phyloP scores from a whole-genome alignment of 371 early-diverging fungal species.

The Dentiscutata heterogama region DNA sequence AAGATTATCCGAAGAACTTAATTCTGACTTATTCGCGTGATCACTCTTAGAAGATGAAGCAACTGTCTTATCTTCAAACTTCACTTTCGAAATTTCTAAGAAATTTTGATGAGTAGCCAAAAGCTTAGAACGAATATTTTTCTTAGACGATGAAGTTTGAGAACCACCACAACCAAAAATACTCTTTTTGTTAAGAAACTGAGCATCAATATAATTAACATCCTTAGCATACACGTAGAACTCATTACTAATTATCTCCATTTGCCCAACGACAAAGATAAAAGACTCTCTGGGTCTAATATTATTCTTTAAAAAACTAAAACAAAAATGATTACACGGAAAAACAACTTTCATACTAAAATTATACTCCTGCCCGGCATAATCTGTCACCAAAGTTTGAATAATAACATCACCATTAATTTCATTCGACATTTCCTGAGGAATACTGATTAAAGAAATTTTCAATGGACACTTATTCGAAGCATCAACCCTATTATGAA shows the following conservation, averaged over 20 bases:
- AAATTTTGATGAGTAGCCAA: no score
- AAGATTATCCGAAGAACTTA: no score
- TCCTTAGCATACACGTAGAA: not conserved
- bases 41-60: no score
- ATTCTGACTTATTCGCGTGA: no score
- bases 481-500: no score
- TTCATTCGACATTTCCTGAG: not conserved
- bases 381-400: not conserved
- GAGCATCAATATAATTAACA: not conserved
- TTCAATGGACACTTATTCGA: not conserved
- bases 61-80: no score
- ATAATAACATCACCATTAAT: not conserved
- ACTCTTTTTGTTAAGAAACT: not conserved
- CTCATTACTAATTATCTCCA: slow-evolving; percentile 5
- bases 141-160: no score
- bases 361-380: slow-evolving; percentile 3
- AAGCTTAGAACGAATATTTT: no score
- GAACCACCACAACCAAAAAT: no score
- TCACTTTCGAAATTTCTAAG: no score
- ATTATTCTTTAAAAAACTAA: not conserved
- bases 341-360: slow-evolving; percentile 5
- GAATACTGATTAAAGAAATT: not conserved
- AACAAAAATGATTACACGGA: not conserved
- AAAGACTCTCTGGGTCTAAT: not conserved
- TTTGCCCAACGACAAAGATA: not conserved